phyloP scores from a whole-genome alignment of 768 basidiomycete genomes.

The Boletus speciosus region DNA sequence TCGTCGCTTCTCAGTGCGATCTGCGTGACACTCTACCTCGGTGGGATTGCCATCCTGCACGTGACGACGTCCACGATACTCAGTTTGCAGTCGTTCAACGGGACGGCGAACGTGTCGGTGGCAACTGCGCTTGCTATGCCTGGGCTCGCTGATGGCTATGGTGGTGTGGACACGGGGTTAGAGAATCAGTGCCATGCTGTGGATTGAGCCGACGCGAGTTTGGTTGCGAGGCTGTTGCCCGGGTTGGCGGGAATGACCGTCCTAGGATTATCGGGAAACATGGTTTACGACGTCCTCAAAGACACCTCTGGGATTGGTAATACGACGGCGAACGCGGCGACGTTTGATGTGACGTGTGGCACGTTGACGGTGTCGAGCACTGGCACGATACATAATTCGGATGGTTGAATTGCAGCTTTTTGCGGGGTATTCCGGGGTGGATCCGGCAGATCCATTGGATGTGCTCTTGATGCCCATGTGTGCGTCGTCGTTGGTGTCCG shows the following conservation, averaged over 20 bases:
- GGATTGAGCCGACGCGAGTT: neutral
- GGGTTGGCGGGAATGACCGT: neutral
- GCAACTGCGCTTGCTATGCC: neutral
- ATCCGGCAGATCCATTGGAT: neutral
- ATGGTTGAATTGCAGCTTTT: neutral
- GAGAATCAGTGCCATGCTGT: neutral
- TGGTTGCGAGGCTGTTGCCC: neutral
- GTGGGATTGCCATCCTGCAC: constrained; percentile 9
- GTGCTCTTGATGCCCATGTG: neutral
- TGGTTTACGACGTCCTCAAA: neutral
- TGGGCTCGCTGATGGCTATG: neutral
- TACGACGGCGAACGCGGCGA: neutral
- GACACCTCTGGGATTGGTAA: neutral
- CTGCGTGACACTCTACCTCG: constrained; percentile 4
- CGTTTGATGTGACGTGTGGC: neutral
- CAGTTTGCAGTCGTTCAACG: constrained; percentile 9
- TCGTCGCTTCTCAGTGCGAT: no score
- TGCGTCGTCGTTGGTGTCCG: neutral
- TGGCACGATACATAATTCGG: neutral
- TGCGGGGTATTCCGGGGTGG: neutral
- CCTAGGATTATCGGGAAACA: neutral
- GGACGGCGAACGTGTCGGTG: neutral
- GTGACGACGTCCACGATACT: constrained; percentile 8
- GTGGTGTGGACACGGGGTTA: no score
- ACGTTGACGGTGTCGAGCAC: neutral